Conservation (phyloP, 768 basidiomycete genomes). For the Lactarius indigo region DNA sequence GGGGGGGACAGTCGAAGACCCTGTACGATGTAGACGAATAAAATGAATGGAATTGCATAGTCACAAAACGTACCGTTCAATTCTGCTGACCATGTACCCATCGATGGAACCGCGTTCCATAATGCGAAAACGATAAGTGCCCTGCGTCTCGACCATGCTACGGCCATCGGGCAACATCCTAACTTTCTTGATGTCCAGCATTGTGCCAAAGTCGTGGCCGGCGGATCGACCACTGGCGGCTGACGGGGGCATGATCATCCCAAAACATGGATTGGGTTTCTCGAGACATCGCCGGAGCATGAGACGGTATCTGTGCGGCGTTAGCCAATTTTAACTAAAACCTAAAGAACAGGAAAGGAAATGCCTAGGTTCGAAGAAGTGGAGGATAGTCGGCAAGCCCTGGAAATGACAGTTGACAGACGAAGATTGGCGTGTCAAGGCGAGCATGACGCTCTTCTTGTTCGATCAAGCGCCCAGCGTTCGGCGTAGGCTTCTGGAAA, state of each 20-base stretch:
- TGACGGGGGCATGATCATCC: constrained; percentile 81
- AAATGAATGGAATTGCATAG: not conserved
- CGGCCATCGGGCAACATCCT: constrained; percentile 88
- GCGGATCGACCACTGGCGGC: constrained; percentile 29
- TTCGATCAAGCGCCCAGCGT: constrained; percentile 58
- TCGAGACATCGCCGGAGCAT: constrained; percentile 97
- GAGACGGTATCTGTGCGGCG: constrained; percentile 64
- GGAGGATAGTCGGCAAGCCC: constrained; percentile 86
- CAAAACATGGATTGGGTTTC: constrained; percentile 72
- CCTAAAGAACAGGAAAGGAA: constrained; percentile 3
- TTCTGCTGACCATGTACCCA: constrained; percentile 83
- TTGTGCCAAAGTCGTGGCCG: constrained; percentile 81
- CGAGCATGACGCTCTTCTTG: constrained; percentile 74
- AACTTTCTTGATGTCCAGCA: constrained; percentile 84
- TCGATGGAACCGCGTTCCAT: constrained; percentile 81
- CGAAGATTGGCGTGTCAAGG: constrained; percentile 88
- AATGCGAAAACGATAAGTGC: constrained; percentile 76
- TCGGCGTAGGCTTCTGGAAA: constrained; percentile 67
- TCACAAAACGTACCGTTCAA: constrained; percentile 50
- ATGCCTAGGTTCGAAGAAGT: constrained; percentile 88
- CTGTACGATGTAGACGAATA: constrained; percentile 22
- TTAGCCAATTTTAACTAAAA: not conserved
- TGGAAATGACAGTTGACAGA: constrained; percentile 87
- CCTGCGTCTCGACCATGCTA: constrained; percentile 77
- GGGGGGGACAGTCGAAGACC: constrained; percentile 25